phyloP scores from a whole-genome alignment of 768 basidiomycete genomes.

The Tricholoma flavovirens region DNA sequence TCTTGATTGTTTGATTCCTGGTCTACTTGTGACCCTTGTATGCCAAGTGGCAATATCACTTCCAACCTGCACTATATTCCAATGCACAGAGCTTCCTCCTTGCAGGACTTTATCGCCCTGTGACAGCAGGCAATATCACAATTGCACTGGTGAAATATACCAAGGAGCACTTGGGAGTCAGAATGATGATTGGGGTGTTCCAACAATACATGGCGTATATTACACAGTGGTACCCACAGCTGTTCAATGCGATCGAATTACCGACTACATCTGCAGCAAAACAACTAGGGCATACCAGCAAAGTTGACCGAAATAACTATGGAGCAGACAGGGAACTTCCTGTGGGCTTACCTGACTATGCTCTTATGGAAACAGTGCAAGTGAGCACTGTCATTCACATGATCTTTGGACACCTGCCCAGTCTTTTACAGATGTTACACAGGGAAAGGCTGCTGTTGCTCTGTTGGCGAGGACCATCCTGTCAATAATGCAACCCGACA shows the following conservation, averaged over 20 bases:
- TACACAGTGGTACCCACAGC: not conserved
- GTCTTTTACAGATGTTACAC: not conserved
- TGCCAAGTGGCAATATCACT: not conserved
- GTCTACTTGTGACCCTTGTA: too few relatives aligned
- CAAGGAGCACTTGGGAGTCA: not conserved
- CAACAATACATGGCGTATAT: slow-evolving; percentile 2
- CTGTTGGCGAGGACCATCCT: not conserved
- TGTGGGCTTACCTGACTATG: slow-evolving; percentile 4
- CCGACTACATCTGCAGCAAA: not conserved
- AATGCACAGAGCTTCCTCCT: not conserved
- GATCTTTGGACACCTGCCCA: slow-evolving; percentile 4
- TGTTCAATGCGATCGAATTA: not conserved
- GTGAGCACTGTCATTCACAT: slow-evolving; percentile 13
- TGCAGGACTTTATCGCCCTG: not conserved
- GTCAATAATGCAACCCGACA: not conserved
- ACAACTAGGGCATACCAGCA: slow-evolving; percentile 9
- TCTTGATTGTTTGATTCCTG: too few relatives aligned
- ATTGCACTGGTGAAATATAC: not conserved
- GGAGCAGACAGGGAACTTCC: slow-evolving; percentile 9
- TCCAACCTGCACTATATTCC: not conserved
- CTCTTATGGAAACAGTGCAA: slow-evolving; percentile 3
- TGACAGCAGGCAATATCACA: not conserved
- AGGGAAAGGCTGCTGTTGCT: not conserved
- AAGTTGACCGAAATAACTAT: slow-evolving; percentile 10
- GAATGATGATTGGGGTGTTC: not conserved